A percentile compares a stretch with the other conserved stretches of the same genome.
Conservation (phyloP, 140 eudicot genomes). For the Erigeron philadelphicus region DNA sequence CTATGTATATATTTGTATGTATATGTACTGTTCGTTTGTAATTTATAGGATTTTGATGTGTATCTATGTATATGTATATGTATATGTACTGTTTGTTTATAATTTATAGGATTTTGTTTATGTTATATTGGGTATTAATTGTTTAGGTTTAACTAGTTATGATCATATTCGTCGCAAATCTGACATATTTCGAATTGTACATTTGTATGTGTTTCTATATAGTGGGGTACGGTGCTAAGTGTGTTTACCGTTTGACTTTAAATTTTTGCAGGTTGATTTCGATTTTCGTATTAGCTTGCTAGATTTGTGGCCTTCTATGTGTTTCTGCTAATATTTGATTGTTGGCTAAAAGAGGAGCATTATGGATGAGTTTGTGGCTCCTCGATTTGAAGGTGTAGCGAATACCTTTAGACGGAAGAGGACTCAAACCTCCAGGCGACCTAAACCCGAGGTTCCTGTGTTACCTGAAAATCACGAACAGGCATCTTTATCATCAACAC, state of each 20-base stretch:
- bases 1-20: conserved; percentile 2
- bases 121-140: too few relatives aligned
- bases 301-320: conserved; percentile 23
- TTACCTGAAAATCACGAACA: conserved; percentile 39
- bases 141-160: too few relatives aligned
- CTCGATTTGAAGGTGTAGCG: conserved; percentile 43
- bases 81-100: background rate
- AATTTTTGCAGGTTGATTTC: conserved; percentile 21
- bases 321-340: conserved; percentile 10
- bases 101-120: conserved; percentile 8
- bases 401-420: conserved; percentile 51
- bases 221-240: background rate
- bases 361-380: conserved; percentile 51
- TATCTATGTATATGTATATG: background rate
- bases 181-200: background rate
- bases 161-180: too few relatives aligned
- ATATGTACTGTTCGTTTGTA: background rate
- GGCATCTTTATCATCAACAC: conserved; percentile 53
- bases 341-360: background rate
- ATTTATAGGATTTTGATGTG: conserved; percentile 12
- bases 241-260: conserved; percentile 16
- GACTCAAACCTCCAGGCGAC: conserved; percentile 73
- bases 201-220: background rate
- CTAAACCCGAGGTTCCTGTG: conserved; percentile 57
- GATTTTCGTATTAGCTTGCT: conserved; percentile 17